Percentiles rank a stretch among this genome's conserved stretches.
phyloP scores from a whole-genome alignment of 352 stramenopile species.

The Phytophthora pisi region DNA sequence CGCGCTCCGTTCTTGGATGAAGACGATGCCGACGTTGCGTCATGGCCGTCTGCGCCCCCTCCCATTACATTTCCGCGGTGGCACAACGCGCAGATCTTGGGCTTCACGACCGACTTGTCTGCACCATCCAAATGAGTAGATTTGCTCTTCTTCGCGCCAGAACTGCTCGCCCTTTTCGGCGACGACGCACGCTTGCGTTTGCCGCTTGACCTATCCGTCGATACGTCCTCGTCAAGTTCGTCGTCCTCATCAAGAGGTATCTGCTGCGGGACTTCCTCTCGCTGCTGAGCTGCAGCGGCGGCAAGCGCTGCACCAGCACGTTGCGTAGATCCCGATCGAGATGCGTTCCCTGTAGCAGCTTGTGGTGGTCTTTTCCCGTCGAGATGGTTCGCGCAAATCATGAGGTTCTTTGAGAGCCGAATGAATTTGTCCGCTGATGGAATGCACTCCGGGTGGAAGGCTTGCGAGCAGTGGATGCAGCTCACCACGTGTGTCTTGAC shows the following conservation, averaged over 20 bases:
- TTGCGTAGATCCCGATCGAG: conserved; percentile 6
- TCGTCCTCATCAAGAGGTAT: conserved; percentile 42
- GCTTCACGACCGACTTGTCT: conserved; percentile 17
- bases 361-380: conserved; percentile 41
- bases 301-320: conserved; percentile 24
- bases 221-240: conserved; percentile 19
- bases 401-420: conserved; percentile 82
- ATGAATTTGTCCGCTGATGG: conserved; percentile 76
- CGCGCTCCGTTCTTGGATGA: conserved; percentile 19
- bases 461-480: conserved; percentile 89
- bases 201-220: conserved; percentile 17
- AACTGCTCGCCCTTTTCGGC: conserved; percentile 8
- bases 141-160: conserved; percentile 35
- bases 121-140: conserved; percentile 1
- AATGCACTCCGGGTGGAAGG: conserved; percentile 86
- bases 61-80: conserved; percentile 54
- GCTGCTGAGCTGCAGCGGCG: conserved; percentile 30
- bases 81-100: conserved; percentile 68
- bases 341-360: conserved; percentile 12
- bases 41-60: conserved; percentile 14
- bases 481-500: conserved; percentile 53
- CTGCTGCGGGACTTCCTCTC: conserved; percentile 29
- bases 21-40: conserved; percentile 3
- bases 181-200: conserved; percentile 42
- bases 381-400: conserved; percentile 90